Evolutionary conservation across 2,329 filamentous ascomycete genomes (phyloP).

Genomic region (Sporothrix variecibatus): DNA sequence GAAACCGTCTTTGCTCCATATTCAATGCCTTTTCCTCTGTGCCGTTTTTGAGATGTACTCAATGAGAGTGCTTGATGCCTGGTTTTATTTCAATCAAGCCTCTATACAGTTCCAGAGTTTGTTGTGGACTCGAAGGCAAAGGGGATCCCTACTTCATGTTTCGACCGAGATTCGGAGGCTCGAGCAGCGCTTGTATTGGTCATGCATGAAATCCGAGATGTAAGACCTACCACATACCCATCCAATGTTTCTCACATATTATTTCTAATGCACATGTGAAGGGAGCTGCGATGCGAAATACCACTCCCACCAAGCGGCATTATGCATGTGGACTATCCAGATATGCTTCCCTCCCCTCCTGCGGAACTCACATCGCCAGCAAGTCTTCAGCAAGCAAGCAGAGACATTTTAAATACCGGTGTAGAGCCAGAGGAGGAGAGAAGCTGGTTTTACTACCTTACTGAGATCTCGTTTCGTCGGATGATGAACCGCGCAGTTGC

Average conservation of each 20-base stretch:
- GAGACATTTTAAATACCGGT: not conserved
- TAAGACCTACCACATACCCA: not conserved
- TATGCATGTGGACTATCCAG: not conserved
- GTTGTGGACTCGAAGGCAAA: not conserved
- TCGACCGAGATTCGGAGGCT: not conserved
- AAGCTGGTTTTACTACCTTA: not conserved
- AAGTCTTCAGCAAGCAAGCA: not conserved
- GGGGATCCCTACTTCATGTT: not conserved
- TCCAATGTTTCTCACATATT: not conserved
- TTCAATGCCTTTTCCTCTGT: not conserved
- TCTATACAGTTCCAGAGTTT: not conserved
- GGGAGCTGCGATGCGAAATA: not conserved
- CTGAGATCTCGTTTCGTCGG: not conserved
- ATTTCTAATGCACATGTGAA: not conserved
- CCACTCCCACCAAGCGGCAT: not conserved
- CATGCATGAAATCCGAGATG: not conserved
- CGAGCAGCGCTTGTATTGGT: not conserved
- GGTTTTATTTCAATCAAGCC: not conserved
- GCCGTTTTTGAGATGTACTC: not conserved
- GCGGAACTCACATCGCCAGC: not conserved
- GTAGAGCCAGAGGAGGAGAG: not conserved
- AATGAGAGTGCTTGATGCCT: not conserved
- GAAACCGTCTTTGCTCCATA: not conserved
- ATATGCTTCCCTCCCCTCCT: not conserved
- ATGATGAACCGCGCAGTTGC: not conserved